Percentiles rank a stretch among this genome's conserved stretches.
Conservation (phyloP, 495 filamentous ascomycete species). For the Penicillium odoratum region DNA sequence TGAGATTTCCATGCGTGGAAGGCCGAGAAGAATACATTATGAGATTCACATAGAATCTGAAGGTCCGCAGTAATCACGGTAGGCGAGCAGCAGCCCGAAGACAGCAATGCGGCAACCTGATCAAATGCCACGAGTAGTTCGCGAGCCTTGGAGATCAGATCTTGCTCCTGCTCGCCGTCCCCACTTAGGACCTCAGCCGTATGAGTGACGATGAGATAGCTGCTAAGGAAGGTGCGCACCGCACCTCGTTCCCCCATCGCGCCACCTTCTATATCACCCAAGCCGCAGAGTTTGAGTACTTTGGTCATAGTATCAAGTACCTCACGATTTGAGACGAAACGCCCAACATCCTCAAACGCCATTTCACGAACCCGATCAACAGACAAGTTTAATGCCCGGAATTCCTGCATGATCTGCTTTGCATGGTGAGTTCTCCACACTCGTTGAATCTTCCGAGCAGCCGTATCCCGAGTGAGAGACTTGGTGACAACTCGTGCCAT, state of each 20-base stretch:
- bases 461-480: slow-evolving; percentile 61
- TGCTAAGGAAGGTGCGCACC: slow-evolving; percentile 86
- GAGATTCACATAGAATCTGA: slow-evolving; percentile 55
- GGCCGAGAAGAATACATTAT: slow-evolving; percentile 83
- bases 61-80: slow-evolving; percentile 41
- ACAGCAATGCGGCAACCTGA: slow-evolving; percentile 64
- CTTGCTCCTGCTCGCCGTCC: slow-evolving; percentile 82
- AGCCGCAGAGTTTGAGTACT: slow-evolving; percentile 72
- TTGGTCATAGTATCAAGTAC: slow-evolving; percentile 69
- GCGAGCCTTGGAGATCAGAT: slow-evolving; percentile 82
- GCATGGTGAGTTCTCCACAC: slow-evolving; percentile 68
- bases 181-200: slow-evolving; percentile 87
- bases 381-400: slow-evolving; percentile 67
- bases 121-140: slow-evolving; percentile 84
- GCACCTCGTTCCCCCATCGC: slow-evolving; percentile 74
- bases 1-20: slow-evolving; percentile 95
- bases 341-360: slow-evolving; percentile 78
- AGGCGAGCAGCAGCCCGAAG: slow-evolving; percentile 50
- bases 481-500: slow-evolving; percentile 37
- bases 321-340: slow-evolving; percentile 70
- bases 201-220: slow-evolving; percentile 90
- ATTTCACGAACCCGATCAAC: slow-evolving; percentile 72
- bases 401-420: slow-evolving; percentile 62
- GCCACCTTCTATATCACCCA: slow-evolving; percentile 69
- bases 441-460: slow-evolving; percentile 71